Evolutionary conservation across 768 basidiomycete species (phyloP).

Genomic region (Russula dissimulans): DNA sequence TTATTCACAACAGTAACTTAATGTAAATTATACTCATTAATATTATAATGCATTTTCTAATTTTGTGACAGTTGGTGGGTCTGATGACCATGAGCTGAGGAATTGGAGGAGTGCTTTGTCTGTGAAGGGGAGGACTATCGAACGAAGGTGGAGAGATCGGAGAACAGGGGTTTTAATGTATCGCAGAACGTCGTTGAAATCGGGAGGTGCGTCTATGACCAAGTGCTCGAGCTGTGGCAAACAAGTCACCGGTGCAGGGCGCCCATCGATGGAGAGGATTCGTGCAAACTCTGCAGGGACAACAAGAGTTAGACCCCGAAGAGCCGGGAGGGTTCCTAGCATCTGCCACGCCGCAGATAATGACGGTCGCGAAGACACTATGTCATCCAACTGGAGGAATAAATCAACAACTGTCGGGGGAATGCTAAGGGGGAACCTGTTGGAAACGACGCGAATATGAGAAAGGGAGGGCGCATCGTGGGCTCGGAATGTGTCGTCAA

Average conservation of each 20-base stretch:
- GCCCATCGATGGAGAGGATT: slow-evolving; percentile 19
- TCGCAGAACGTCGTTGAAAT: slow-evolving; percentile 25
- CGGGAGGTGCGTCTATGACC: slow-evolving; percentile 26
- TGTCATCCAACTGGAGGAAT: slow-evolving; percentile 15
- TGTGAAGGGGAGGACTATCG: slow-evolving; percentile 28
- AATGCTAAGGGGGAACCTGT: slow-evolving; percentile 11
- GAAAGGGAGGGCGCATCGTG: slow-evolving; percentile 29
- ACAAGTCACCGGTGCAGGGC: slow-evolving; percentile 16
- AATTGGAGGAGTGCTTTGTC: slow-evolving; percentile 26
- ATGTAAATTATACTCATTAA: too few species aligned
- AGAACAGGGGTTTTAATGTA: slow-evolving; percentile 31
- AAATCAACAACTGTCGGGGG: slow-evolving; percentile 13
- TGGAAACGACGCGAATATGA: slow-evolving; percentile 2
- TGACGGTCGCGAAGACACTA: slow-evolving; percentile 20
- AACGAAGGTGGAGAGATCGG: slow-evolving; percentile 33
- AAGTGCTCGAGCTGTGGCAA: slow-evolving; percentile 27
- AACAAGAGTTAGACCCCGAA: slow-evolving; percentile 35
- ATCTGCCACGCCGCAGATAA: slow-evolving; percentile 21
- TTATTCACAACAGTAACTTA: too few species aligned
- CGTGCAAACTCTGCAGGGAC: slow-evolving; percentile 27
- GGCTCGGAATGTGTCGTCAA: slow-evolving; percentile 21
- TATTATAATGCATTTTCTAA: too few species aligned
- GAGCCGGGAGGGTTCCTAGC: slow-evolving; percentile 32
- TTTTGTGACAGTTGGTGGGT: slow-evolving; percentile 7
- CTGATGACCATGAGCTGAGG: slow-evolving; percentile 25